These are phyloP conservation scores for Viola odorata DNA, from an alignment of 345 rosid genomes.

Conservation along the genomic window DNA sequence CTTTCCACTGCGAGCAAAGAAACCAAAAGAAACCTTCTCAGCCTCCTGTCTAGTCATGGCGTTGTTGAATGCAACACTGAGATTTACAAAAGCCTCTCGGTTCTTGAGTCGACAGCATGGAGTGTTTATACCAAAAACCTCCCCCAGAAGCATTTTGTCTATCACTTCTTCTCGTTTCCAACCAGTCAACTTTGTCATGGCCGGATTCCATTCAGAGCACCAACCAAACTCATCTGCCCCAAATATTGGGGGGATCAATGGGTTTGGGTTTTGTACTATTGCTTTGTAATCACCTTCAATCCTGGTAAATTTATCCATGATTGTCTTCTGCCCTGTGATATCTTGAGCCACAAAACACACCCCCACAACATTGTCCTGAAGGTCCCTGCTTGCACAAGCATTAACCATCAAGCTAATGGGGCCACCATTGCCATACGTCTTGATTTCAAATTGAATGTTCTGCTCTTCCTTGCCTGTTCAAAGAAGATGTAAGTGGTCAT, in stretches of 20 bases:
- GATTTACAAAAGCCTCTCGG: conserved; percentile 75
- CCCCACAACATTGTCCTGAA: conserved; percentile 74
- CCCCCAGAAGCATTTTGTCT: conserved; percentile 80
- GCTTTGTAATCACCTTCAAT: conserved; percentile 98
- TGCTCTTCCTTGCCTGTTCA: conserved; percentile 86
- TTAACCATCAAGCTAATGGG: conserved; percentile 84
- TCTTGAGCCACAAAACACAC: conserved; percentile 97
- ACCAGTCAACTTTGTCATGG: conserved; percentile 79
- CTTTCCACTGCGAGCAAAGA: conserved; percentile 63
- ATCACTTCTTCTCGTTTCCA: conserved; percentile 80
- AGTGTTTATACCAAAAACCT: conserved; percentile 69
- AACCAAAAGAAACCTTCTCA: conserved; percentile 76
- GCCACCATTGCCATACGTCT: conserved; percentile 64
- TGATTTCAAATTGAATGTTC: conserved; percentile 75
- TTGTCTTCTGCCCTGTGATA: conserved; percentile 82
- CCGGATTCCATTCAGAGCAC: conserved; percentile 97
- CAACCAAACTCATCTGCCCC: conserved; percentile 90
- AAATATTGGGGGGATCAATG: conserved; percentile 88
- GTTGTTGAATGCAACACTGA: conserved; percentile 65
- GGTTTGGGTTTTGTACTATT: conserved; percentile 85
- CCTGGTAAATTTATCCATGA: conserved; percentile 91
- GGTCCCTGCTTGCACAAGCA: conserved; percentile 89
- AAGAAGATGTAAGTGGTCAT: conserved; percentile 6
- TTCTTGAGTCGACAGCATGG: conserved; percentile 79
- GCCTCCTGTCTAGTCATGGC: conserved; percentile 67